Evolutionary conservation across 495 filamentous ascomycete species (phyloP).

Genomic region (Amniculicola lignicola): DNA sequence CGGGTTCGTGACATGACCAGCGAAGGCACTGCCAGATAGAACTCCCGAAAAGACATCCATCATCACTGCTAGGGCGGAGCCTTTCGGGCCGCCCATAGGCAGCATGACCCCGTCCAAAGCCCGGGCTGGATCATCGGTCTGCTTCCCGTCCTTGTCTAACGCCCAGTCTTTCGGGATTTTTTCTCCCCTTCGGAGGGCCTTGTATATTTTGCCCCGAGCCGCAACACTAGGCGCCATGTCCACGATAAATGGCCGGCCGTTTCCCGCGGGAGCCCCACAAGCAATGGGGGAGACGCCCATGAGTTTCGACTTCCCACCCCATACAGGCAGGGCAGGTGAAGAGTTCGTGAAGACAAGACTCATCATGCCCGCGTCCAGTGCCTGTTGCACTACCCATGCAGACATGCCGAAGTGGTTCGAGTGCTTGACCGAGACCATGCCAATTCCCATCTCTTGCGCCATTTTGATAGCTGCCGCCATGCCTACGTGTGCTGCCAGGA

Average conservation of each 20-base stretch:
- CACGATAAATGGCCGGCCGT: constrained; percentile 61
- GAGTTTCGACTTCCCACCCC: constrained; percentile 63
- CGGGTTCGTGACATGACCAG: constrained; percentile 66
- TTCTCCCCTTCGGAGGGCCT: constrained; percentile 66
- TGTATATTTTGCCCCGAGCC: constrained; percentile 73
- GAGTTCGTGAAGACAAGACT: constrained; percentile 77
- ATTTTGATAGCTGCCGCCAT: constrained; percentile 64
- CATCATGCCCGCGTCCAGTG: constrained; percentile 69
- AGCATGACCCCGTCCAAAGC: constrained; percentile 67
- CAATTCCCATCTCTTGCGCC: constrained; percentile 65
- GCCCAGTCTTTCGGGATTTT: constrained; percentile 74
- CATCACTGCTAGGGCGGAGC: constrained; percentile 69
- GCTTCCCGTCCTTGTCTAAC: constrained; percentile 64
- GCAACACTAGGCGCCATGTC: constrained; percentile 77
- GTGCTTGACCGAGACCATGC: constrained; percentile 68
- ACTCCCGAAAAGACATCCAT: constrained; percentile 85
- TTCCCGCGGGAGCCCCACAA: constrained; percentile 64
- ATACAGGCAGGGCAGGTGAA: constrained; percentile 69
- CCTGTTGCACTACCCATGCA: constrained; percentile 73
- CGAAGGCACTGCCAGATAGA: constrained; percentile 66
- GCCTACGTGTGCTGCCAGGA: constrained; percentile 59
- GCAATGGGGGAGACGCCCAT: constrained; percentile 78
- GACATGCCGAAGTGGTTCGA: constrained; percentile 81
- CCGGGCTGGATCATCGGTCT: constrained; percentile 62
- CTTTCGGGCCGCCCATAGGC: constrained; percentile 77